These are phyloP conservation scores for Pythium biforme DNA, from an alignment of 352 stramenopile species.

Conservation along the genomic window DNA sequence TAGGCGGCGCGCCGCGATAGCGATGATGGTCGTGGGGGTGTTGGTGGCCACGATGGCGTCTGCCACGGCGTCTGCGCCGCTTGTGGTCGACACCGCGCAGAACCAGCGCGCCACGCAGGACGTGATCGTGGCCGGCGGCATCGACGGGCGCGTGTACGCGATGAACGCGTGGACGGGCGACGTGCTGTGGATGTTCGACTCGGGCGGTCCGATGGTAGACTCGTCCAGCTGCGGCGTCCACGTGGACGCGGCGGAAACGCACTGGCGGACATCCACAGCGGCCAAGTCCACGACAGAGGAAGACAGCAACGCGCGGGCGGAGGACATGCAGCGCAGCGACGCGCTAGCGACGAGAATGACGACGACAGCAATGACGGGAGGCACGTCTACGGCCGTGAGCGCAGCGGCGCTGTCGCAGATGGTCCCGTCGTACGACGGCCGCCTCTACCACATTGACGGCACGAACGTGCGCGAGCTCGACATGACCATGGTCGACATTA, in stretches of 20 bases:
- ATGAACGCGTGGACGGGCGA: conserved; percentile 79
- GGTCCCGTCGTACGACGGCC: conserved; percentile 73
- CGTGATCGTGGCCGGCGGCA: conserved; percentile 64
- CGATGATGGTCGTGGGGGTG: background rate
- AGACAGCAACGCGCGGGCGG: background rate
- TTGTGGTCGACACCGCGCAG: background rate
- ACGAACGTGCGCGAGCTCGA: conserved; percentile 61
- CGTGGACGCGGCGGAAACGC: background rate
- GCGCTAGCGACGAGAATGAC: background rate
- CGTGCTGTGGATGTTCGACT: conserved; percentile 81
- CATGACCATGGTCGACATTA: conserved; percentile 77
- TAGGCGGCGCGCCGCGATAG: background rate
- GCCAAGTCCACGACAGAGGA: background rate
- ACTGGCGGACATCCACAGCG: background rate
- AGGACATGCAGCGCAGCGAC: background rate
- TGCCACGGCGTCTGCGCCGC: background rate
- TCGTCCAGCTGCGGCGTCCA: conserved; percentile 42
- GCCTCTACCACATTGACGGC: conserved; percentile 73
- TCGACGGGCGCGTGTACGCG: conserved; percentile 75
- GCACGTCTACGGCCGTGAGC: conserved; percentile 24
- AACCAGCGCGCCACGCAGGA: conserved; percentile 26
- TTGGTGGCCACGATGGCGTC: background rate
- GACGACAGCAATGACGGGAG: background rate
- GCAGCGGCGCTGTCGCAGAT: conserved; percentile 47
- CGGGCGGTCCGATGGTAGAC: conserved; percentile 78